Base-by-base conservation (phyloP, 106 monocot species). In the Allium fistulosum region DNA sequence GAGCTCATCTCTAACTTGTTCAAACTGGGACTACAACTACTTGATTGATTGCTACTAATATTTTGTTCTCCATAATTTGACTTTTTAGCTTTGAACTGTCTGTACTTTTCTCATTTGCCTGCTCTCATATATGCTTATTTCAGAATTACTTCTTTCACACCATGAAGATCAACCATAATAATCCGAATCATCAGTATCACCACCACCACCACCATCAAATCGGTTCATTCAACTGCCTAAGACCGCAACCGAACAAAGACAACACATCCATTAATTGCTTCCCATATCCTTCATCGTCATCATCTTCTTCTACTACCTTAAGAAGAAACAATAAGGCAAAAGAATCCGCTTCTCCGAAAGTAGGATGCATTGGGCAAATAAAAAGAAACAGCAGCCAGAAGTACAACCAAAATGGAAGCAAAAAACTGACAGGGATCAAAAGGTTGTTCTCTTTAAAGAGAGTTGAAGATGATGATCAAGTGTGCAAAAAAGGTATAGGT, bases 341-440 rank as follows among this genome's bases (percentile, higher is more conserved):
- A 4, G 18, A 18, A 0, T 48, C 68, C 4, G 5, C 51, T 17
- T 76, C 76, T 2, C 76, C 76, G 3, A 53, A 15, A 46, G 46
- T 76, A 15, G 62, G 76, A 7, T 76, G 76, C 70, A 76, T 76
- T 63, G 76, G 76, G 10, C 70, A 70, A 70, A 70, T 76, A 48
- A 76, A 26, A 55, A 53, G 70, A 17, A 27, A 59, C 49, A 9
- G 46, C 13, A 26, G 58, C 48, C 27, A 26, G 49, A 49, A 48
- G 48, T 5, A 10, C 51, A 26, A 48, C 9, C 17, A 8, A 65
- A 45, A 58, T 48, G 37, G 45, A 15, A 57, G 18, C 16, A 49
- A 49, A 7, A 45, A 51, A 27, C 48, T 70, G 22, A 7, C 48
- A 11, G 45, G 48, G 61, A 53, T 69, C 13, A 12, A 8, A 18